A percentile compares a stretch with the other conserved stretches of the same genome.
These are phyloP conservation scores for Haematococcus lacustris DNA, from an alignment of 139 green algal genomes.

Conservation along the genomic window DNA sequence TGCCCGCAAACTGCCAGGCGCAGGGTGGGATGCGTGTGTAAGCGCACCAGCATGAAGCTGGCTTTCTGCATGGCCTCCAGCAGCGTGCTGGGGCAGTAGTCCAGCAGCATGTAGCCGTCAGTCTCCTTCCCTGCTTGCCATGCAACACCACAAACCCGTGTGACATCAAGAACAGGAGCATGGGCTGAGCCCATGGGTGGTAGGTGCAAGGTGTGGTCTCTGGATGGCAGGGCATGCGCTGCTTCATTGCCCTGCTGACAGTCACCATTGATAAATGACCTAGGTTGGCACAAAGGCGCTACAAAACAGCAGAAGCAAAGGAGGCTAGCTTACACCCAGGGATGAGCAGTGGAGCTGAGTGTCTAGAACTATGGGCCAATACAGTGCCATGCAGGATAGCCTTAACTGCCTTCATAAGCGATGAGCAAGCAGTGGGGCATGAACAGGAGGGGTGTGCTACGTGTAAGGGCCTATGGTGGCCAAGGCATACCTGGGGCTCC, in stretches of 20 bases:
- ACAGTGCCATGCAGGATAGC: background rate
- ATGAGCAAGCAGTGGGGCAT: background rate
- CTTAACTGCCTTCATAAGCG: background rate
- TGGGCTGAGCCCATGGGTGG: background rate
- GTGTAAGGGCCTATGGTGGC: no score
- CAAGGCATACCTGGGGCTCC: conserved; percentile 7
- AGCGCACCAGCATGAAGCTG: conserved; percentile 29
- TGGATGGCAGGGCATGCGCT: background rate
- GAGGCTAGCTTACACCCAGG: background rate
- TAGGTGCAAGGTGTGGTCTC: background rate
- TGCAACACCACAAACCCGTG: background rate
- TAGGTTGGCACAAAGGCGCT: background rate
- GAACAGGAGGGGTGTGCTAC: background rate
- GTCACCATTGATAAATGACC: background rate
- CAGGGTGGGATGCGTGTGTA: no score
- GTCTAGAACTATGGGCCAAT: background rate
- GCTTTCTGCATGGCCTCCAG: conserved; percentile 40
- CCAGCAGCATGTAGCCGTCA: conserved; percentile 72
- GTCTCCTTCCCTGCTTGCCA: conserved; percentile 28
- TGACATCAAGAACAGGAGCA: background rate
- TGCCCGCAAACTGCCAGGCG: no score
- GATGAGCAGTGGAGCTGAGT: background rate
- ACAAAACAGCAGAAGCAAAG: background rate
- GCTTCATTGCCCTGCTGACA: background rate
- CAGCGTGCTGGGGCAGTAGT: conserved; percentile 65